Base-by-base conservation (phyloP, 495 filamentous ascomycete species). In the Trichoderma erinaceum region DNA sequence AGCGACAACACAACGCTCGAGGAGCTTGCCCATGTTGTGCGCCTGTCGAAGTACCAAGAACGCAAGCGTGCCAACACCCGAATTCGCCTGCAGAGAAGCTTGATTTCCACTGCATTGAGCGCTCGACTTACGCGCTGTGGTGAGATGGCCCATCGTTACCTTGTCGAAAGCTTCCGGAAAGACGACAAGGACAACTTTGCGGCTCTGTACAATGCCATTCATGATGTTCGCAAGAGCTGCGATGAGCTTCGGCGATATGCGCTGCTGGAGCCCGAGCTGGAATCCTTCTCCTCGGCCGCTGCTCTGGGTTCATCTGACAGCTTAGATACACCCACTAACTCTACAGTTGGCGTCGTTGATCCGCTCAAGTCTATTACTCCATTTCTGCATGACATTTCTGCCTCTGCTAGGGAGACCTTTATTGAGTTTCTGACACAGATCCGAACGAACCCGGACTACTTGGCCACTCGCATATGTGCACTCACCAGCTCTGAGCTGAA, bases 131-230 rank as follows among this genome's bases (percentile, higher is more conserved):
- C 89, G 77, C 87, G 91, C 68, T 88, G 89, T 69, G 90, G 90
- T 66, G 88, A 90, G 71, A 86, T 90, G 56, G 87, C 90, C 65
- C 89, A 95, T 77, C 85, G 89, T 21, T 91, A 90, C 70, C 81
- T 99, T 73, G 91, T 95, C 70, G 93, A 99, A 73, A 86, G 87
- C 74, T 92, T 96, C 77, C 90, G 90, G 71, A 88, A 89, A 63
- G 93, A 96, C 75, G 92, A 97, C 77, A 96, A 95, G 80, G 87
- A 88, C 72, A 88, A 84, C 71, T 99, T 99, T 79, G 90, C 89
- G 66, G 86, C 85, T 73, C 81, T 97, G 63, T 97, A 93, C 76
- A 91, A 94, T 81, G 89, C 92, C 64, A 83, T 97, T 69, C 88
- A 92, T 79, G 92, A 97, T 78, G 89, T 97, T 64, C 86, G 90